Evolutionary conservation across 2,329 filamentous ascomycete species (phyloP).

Genomic region (Penicillium sp.): DNA sequence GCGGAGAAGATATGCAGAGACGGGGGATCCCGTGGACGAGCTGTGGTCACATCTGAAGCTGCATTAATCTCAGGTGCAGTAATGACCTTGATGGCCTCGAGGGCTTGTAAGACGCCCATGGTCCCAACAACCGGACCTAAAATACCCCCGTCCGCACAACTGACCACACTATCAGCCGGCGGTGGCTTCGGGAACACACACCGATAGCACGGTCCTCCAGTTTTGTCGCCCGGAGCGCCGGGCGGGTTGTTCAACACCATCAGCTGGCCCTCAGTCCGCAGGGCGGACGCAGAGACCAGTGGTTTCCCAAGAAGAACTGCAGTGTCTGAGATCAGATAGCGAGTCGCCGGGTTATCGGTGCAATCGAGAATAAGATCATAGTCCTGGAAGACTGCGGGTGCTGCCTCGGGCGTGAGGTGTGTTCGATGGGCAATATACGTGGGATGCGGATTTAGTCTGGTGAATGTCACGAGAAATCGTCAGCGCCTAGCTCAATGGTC

Average conservation of each 20-base stretch:
- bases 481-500: slow-evolving; percentile 1
- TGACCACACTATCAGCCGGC: slow-evolving; percentile 69
- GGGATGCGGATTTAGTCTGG: slow-evolving; percentile 63
- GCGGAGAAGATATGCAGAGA: slow-evolving; percentile 39
- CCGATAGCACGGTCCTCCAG: slow-evolving; percentile 78
- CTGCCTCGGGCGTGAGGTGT: slow-evolving; percentile 61
- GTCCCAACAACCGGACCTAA: slow-evolving; percentile 82
- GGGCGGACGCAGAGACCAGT: slow-evolving; percentile 78
- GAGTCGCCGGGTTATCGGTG: slow-evolving; percentile 82
- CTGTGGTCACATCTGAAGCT: slow-evolving; percentile 12
- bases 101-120: slow-evolving; percentile 86
- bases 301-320: slow-evolving; percentile 71
- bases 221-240: slow-evolving; percentile 46
- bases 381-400: slow-evolving; percentile 53
- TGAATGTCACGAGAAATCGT: slow-evolving; percentile 2
- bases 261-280: slow-evolving; percentile 81
- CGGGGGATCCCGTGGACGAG: slow-evolving; percentile 25
- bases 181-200: slow-evolving; percentile 86
- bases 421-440: slow-evolving; percentile 54
- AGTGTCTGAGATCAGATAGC: slow-evolving; percentile 85
- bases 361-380: slow-evolving; percentile 90
- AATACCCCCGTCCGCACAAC: slow-evolving; percentile 87
- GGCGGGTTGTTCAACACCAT: slow-evolving; percentile 79
- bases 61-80: slow-evolving; percentile 31
- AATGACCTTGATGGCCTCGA: slow-evolving; percentile 81